These are phyloP conservation scores for Cladosporium sp. DNA, from an alignment of 2,329 filamentous ascomycete genomes.

Conservation along the genomic window DNA sequence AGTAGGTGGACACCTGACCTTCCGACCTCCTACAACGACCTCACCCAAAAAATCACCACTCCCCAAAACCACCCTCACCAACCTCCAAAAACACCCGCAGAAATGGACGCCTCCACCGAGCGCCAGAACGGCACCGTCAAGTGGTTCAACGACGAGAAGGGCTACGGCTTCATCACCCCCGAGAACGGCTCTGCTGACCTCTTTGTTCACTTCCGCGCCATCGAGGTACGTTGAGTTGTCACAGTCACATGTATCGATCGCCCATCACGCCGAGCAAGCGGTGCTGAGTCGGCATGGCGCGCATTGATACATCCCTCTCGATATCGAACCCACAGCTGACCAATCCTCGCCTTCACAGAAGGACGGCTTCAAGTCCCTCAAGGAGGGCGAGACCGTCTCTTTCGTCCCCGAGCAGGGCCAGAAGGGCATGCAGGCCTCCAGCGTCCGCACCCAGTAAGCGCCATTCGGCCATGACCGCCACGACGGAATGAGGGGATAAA, in stretches of 20 bases:
- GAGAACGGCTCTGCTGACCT: conserved; percentile 15
- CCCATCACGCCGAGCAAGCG: too few relatives aligned
- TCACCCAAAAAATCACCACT: background rate
- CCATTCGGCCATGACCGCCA: background rate
- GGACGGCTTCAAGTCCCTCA: conserved; percentile 14
- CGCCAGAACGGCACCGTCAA: conserved; percentile 15
- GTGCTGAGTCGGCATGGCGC: too few relatives aligned
- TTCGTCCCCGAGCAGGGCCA: conserved; percentile 14
- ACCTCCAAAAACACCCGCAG: conserved; percentile 4
- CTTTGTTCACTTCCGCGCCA: conserved; percentile 15
- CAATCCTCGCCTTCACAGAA: background rate
- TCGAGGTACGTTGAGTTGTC: conserved; percentile 14
- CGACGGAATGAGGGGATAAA: background rate
- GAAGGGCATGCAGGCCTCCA: conserved; percentile 15
- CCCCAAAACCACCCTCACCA: conserved; percentile 2
- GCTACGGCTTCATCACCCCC: conserved; percentile 14
- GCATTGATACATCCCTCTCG: background rate
- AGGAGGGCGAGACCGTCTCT: conserved; percentile 12
- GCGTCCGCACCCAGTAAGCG: conserved; percentile 3
- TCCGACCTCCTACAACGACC: background rate
- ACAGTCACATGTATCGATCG: too few relatives aligned
- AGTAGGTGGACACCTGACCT: conserved; percentile 2
- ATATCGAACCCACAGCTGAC: background rate
- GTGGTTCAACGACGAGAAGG: conserved; percentile 16
- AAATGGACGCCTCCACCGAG: conserved; percentile 11